These are phyloP conservation scores for Aphanocladium album DNA, from an alignment of 2,329 filamentous ascomycete species.

Conservation along the genomic window DNA sequence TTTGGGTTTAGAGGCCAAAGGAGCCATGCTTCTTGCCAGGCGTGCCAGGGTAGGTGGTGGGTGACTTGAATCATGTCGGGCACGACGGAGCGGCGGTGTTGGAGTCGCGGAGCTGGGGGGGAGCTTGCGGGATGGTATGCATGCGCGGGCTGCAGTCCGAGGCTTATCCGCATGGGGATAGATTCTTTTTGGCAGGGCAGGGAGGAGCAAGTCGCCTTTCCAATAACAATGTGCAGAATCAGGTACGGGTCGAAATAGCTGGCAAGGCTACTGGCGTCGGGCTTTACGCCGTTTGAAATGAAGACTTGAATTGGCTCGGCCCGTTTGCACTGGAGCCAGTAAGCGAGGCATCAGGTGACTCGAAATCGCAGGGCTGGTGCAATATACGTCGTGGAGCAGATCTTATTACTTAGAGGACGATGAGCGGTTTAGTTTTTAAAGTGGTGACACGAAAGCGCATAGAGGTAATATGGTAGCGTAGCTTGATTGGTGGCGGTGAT, in stretches of 20 bases:
- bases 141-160: background rate
- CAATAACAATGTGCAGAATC: background rate
- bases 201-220: background rate
- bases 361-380: too few relatives aligned
- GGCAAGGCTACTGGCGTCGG: too few relatives aligned
- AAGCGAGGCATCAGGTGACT: too few relatives aligned
- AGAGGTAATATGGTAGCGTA: background rate
- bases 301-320: too few relatives aligned
- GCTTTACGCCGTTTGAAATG: too few relatives aligned
- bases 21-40: background rate
- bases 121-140: background rate
- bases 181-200: background rate
- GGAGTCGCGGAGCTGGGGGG: background rate
- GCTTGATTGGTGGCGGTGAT: background rate
- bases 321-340: too few relatives aligned
- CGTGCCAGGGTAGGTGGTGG: background rate
- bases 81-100: background rate
- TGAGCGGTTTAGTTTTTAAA: too few relatives aligned
- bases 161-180: background rate
- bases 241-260: background rate
- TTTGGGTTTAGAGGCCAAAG: background rate
- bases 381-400: too few relatives aligned
- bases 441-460: too few relatives aligned
- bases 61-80: slow-evolving; percentile 1
- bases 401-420: too few relatives aligned